A percentile compares a stretch with the other conserved stretches of the same genome.
phyloP scores from a whole-genome alignment of 352 stramenopile species.

The Thraustochytrium striatum region DNA sequence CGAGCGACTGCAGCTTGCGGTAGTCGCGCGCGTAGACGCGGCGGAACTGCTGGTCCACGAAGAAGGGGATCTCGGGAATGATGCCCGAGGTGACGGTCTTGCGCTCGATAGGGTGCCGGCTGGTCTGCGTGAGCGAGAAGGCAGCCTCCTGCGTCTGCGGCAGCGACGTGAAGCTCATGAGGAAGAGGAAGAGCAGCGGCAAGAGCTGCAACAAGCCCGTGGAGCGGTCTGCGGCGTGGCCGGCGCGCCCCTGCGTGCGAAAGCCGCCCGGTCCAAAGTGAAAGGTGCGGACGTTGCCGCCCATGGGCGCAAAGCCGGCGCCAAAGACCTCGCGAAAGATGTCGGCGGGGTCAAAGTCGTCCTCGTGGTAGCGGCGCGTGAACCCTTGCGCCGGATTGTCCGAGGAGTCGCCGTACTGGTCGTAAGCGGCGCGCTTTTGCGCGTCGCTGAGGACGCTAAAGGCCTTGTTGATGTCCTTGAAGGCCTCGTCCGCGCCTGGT shows the following conservation, averaged over 20 bases:
- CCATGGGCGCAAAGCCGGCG: conserved; percentile 10
- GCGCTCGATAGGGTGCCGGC: neutral
- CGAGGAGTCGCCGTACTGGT: conserved; percentile 65
- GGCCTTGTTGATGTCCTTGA: conserved; percentile 89
- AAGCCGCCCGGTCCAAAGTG: conserved; percentile 54
- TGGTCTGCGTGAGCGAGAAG: conserved; percentile 8
- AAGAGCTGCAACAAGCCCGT: conserved; percentile 71
- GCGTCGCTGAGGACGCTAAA: conserved; percentile 84
- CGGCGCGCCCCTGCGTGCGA: conserved; percentile 59
- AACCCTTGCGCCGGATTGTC: conserved; percentile 57
- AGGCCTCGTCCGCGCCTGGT: conserved; percentile 90
- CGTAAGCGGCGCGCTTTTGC: conserved; percentile 77
- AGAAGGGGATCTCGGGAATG: conserved; percentile 15
- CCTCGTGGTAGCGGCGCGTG: conserved; percentile 39
- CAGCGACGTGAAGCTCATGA: conserved; percentile 70
- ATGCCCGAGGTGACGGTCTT: neutral
- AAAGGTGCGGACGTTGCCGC: conserved; percentile 53
- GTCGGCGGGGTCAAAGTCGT: conserved; percentile 79
- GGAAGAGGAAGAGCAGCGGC: conserved; percentile 73
- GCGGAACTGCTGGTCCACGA: neutral
- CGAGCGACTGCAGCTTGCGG: neutral
- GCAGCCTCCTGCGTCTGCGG: conserved; percentile 4
- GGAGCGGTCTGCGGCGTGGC: conserved; percentile 54
- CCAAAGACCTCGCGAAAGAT: conserved; percentile 89
- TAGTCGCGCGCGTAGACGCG: neutral